Percentiles rank a stretch among this genome's conserved stretches.
phyloP scores from a whole-genome alignment of 2,329 filamentous ascomycete species.

The Ceratocystis colombiana region DNA sequence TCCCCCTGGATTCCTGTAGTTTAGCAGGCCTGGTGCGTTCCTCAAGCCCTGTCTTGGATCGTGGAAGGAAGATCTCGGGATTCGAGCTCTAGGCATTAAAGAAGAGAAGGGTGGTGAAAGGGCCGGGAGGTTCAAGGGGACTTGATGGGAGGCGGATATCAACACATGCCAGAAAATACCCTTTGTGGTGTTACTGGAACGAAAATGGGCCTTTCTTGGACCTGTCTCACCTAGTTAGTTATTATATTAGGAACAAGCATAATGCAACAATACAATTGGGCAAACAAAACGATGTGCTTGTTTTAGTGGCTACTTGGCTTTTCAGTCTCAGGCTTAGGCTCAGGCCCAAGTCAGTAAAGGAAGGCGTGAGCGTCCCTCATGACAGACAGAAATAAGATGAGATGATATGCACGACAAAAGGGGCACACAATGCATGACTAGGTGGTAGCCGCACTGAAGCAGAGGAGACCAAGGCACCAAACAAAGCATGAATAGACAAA shows the following conservation, averaged over 20 bases:
- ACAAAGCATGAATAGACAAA: neutral
- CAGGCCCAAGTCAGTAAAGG: too few relatives aligned
- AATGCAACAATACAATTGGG: neutral
- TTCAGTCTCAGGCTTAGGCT: neutral
- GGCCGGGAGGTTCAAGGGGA: neutral
- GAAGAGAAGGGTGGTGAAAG: neutral
- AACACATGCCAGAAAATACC: neutral
- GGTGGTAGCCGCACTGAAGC: slow-evolving; percentile 10
- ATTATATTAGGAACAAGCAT: neutral
- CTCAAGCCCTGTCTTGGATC: slow-evolving; percentile 12
- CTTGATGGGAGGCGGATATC: neutral
- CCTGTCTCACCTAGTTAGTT: neutral
- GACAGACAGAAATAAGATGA: slow-evolving; percentile 16
- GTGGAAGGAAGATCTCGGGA: slow-evolving; percentile 7
- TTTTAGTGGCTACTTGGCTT: slow-evolving; percentile 3
- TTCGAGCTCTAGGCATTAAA: neutral
- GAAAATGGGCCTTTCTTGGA: neutral
- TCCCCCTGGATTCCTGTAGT: slow-evolving; percentile 2
- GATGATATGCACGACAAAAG: slow-evolving; percentile 23
- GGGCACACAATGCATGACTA: slow-evolving; percentile 15
- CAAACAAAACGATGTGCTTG: neutral
- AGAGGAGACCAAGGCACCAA: slow-evolving; percentile 10
- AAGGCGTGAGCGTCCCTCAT: neutral
- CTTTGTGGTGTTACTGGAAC: neutral
- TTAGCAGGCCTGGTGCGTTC: neutral